Percentiles rank a stretch among this genome's conserved stretches.
phyloP scores from a whole-genome alignment of 805 yeast genomes.

The Hanseniaspora clermontiae region DNA sequence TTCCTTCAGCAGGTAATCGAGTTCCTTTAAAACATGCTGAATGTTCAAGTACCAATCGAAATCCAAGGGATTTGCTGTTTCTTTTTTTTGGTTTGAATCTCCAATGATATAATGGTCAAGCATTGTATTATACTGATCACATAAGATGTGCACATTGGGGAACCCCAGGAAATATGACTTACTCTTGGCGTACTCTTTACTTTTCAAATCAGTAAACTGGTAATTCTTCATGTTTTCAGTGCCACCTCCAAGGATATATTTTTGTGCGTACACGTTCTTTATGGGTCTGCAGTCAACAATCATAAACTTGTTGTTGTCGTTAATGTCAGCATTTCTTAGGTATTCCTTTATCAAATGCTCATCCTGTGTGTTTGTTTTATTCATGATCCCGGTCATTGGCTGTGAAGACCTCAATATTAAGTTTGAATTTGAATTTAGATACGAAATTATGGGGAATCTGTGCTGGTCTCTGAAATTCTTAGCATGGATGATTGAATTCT shows the following conservation, averaged over 20 bases:
- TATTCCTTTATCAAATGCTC: constrained; percentile 68
- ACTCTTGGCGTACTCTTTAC: constrained; percentile 26
- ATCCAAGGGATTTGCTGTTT: constrained; percentile 28
- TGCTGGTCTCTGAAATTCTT: constrained; percentile 74
- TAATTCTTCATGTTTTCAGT: constrained; percentile 87
- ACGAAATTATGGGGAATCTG: constrained; percentile 71
- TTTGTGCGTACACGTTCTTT: constrained; percentile 91
- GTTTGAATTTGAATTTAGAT: constrained; percentile 54
- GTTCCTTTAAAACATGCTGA: constrained; percentile 54
- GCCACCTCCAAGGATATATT: constrained; percentile 88
- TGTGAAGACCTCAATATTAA: constrained; percentile 84
- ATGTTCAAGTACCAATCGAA: constrained; percentile 70
- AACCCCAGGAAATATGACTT: constrained; percentile 72
- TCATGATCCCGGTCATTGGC: constrained; percentile 83
- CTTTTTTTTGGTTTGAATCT: constrained; percentile 50
- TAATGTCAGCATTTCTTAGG: constrained; percentile 35
- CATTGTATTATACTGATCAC: constrained; percentile 63
- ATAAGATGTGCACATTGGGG: constrained; percentile 90
- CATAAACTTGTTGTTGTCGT: constrained; percentile 39
- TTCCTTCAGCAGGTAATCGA: constrained; percentile 68
- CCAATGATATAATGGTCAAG: constrained; percentile 47
- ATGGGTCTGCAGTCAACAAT: constrained; percentile 87
- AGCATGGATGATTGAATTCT: constrained; percentile 49
- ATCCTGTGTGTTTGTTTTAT: constrained; percentile 80
- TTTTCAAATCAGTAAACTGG: constrained; percentile 30